Evolutionary conservation across 345 rosid genomes (phyloP), one percentile per base, ranked within the genome.

Genomic region (Ailanthus altissimus): DNA sequence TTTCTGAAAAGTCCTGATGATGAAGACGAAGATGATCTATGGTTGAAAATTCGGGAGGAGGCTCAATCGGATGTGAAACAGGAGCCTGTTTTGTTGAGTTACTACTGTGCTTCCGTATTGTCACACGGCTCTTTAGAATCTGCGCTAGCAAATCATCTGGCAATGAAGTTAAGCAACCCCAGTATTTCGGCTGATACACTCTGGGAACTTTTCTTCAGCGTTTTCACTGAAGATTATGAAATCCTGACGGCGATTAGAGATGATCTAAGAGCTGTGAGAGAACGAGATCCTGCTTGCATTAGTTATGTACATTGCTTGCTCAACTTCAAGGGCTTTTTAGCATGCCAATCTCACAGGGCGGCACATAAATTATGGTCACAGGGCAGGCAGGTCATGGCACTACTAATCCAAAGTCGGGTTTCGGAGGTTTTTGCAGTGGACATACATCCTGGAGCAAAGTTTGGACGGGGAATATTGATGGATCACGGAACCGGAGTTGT

Each of bases 401-500:
- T 61, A 5, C 6, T 80, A 46, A 50, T 80, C 13, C 82, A 80
- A 67, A 61, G 75, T 20, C 65, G 75, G 38, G 61, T 80, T 42
- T 70, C 76, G 5, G 79, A 80, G 40, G 66, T 75, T 61, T 75
- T 80, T 13, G 72, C 65, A 4, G 72, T 70, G 45, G 82, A 80
- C 51, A 80, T 80, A 47, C 82, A 80, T 25, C 82, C 82, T 0
- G 76, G 67, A 46, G 82, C 79, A 6, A 80, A 43, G 46, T 70
- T 80, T 13, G 82, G 82, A 26, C 7, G 25, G 15, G 82, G 76
- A n/a, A 75, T 62, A 26, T 43, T 74, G 36, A 40, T 80, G 4
- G 79, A 80, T 68, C 79, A 75, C 43, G 79, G 76, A 11, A 80
- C 79, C 0, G 82, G 79, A 40, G 54, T 80, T 28, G 82, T 75